Conservation (phyloP, 352 stramenopile species). For the Phytophthora lateralis region DNA sequence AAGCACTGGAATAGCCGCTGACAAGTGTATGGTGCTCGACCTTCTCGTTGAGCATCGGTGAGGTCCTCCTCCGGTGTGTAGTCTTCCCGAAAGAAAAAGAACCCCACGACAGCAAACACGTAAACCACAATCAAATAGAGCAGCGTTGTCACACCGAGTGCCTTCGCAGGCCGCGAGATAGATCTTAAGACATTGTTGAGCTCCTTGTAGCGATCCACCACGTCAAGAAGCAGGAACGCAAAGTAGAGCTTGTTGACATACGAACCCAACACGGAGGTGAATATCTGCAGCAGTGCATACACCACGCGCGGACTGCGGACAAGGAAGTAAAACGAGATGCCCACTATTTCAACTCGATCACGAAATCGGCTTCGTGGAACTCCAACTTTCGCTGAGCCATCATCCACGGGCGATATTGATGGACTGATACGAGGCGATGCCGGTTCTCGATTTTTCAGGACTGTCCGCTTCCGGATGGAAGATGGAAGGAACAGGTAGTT, state of each 20-base stretch:
- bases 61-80: slow-evolving; percentile 45
- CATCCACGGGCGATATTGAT: slow-evolving; percentile 1
- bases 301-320: slow-evolving; percentile 56
- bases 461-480: slow-evolving; percentile 17
- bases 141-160: slow-evolving; percentile 61
- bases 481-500: slow-evolving; percentile 62
- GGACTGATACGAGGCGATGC: slow-evolving; percentile 12
- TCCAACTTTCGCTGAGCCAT: slow-evolving; percentile 4
- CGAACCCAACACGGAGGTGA: slow-evolving; percentile 58
- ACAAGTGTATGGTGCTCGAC: slow-evolving; percentile 56
- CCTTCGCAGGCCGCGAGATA: slow-evolving; percentile 63
- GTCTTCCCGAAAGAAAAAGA: slow-evolving; percentile 77
- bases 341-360: slow-evolving; percentile 35
- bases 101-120: slow-evolving; percentile 71
- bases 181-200: slow-evolving; percentile 75
- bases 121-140: slow-evolving; percentile 79
- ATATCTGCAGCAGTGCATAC: slow-evolving; percentile 66
- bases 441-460: slow-evolving; percentile 1
- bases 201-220: slow-evolving; percentile 81
- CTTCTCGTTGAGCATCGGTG: slow-evolving; percentile 37
- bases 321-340: slow-evolving; percentile 61
- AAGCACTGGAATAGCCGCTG: slow-evolving; percentile 78
- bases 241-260: slow-evolving; percentile 84
- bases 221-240: slow-evolving; percentile 72
- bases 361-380: slow-evolving; percentile 10